Evolutionary conservation across 257 asterid species (phyloP).

Genomic region (Apocynum venetum): DNA sequence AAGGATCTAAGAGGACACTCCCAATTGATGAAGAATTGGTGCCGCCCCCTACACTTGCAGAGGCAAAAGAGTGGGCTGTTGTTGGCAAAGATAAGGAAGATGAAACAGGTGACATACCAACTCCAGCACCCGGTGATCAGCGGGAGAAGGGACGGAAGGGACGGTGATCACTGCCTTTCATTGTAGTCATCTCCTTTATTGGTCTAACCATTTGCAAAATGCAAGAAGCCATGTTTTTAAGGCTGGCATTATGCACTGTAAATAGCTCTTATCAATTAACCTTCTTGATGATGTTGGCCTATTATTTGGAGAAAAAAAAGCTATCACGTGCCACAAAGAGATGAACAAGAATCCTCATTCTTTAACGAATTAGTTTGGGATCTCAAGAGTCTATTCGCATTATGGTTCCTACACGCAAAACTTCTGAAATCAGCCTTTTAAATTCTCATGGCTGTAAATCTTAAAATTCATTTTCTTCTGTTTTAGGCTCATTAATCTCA

Average conservation of each 20-base stretch:
- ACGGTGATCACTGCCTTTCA: neutral
- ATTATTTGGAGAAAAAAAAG: neutral
- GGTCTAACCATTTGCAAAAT: slow-evolving; percentile 23
- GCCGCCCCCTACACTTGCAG: slow-evolving; percentile 14
- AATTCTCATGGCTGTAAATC: too few relatives aligned
- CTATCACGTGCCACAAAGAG: neutral
- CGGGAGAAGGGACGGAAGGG: slow-evolving; percentile 11
- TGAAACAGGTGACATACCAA: slow-evolving; percentile 19
- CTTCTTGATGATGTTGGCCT: neutral
- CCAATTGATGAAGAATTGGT: slow-evolving; percentile 31
- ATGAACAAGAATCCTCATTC: neutral
- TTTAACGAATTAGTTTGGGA: neutral
- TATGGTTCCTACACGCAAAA: neutral
- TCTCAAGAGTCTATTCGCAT: neutral
- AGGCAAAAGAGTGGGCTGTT: slow-evolving; percentile 29
- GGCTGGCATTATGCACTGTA: slow-evolving; percentile 34
- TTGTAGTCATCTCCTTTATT: neutral
- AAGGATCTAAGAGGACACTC: slow-evolving; percentile 35
- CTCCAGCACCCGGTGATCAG: slow-evolving; percentile 20
- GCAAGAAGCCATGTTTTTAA: slow-evolving; percentile 28
- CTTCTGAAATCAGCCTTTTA: neutral
- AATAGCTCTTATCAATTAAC: neutral
- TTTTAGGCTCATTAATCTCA: neutral
- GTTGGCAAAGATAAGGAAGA: slow-evolving; percentile 29
- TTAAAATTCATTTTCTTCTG: too few relatives aligned